phyloP scores from a whole-genome alignment of 2,329 filamentous ascomycete species.

The Gyromitra esculenta region DNA sequence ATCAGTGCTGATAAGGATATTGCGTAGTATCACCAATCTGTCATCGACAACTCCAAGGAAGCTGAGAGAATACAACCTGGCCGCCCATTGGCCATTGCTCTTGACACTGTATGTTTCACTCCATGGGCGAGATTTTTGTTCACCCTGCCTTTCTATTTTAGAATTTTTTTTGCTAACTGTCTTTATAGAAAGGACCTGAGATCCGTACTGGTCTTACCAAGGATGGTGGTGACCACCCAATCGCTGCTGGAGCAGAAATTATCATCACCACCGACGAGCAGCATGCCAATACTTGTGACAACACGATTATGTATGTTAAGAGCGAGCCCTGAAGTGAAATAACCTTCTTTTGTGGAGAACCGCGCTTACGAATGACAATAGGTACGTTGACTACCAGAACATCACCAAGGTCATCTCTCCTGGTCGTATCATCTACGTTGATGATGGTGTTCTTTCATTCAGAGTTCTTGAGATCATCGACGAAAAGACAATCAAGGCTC shows the following conservation, averaged over 20 bases:
- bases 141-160: neutral
- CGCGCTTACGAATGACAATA: slow-evolving; percentile 59
- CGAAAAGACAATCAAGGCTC: slow-evolving; percentile 85
- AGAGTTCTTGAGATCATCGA: slow-evolving; percentile 89
- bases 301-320: slow-evolving; percentile 84
- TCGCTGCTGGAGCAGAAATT: slow-evolving; percentile 82
- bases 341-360: neutral
- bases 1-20: slow-evolving; percentile 49
- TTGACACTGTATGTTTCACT: slow-evolving; percentile 68
- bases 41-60: slow-evolving; percentile 93
- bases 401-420: slow-evolving; percentile 96
- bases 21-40: slow-evolving; percentile 87
- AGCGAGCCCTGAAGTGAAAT: slow-evolving; percentile 6
- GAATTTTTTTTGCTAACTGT: slow-evolving; percentile 27
- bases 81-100: slow-evolving; percentile 92
- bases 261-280: slow-evolving; percentile 97
- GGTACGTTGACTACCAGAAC: slow-evolving; percentile 99
- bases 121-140: neutral
- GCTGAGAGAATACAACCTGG: slow-evolving; percentile 81
- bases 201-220: slow-evolving; percentile 83
- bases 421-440: slow-evolving; percentile 95
- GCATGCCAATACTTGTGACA: slow-evolving; percentile 84
- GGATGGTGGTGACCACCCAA: slow-evolving; percentile 78
- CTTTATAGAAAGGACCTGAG: slow-evolving; percentile 76
- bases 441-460: slow-evolving; percentile 97